phyloP scores from a whole-genome alignment of 352 stramenopile species.

The Globisporangium acanthophoron region DNA sequence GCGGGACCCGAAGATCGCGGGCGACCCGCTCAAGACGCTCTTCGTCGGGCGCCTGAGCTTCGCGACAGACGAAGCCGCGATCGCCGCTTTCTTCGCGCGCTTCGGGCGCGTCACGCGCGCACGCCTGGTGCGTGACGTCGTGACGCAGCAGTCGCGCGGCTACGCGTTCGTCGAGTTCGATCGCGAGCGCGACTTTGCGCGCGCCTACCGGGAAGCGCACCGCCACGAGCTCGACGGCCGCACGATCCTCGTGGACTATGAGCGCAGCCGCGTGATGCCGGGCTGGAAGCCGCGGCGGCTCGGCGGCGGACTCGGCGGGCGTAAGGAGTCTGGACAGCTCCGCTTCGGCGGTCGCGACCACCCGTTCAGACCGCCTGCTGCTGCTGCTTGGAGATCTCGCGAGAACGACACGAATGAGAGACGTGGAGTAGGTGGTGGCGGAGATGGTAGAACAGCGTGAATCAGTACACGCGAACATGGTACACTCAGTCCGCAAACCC shows the following conservation, averaged over 20 bases:
- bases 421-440: neutral
- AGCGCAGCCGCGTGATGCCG: slow-evolving; percentile 70
- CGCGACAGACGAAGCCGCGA: slow-evolving; percentile 43
- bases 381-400: neutral
- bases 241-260: slow-evolving; percentile 68
- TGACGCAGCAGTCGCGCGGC: slow-evolving; percentile 55
- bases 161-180: slow-evolving; percentile 81
- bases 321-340: slow-evolving; percentile 78
- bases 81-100: slow-evolving; percentile 33
- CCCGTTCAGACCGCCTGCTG: slow-evolving; percentile 49
- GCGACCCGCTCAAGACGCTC: slow-evolving; percentile 58
- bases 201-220: slow-evolving; percentile 54
- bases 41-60: slow-evolving; percentile 68
- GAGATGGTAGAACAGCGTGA: too few species aligned
- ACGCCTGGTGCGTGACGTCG: slow-evolving; percentile 62
- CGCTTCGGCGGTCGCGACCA: slow-evolving; percentile 73
- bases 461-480: neutral
- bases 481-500: slow-evolving; percentile 4
- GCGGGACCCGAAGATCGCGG: slow-evolving; percentile 53
- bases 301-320: slow-evolving; percentile 65
- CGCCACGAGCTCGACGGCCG: slow-evolving; percentile 49
- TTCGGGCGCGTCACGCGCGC: slow-evolving; percentile 46
- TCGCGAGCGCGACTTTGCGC: slow-evolving; percentile 43
- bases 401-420: neutral
- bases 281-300: slow-evolving; percentile 80